Conservation (phyloP, 768 basidiomycete species). For the Tephrocybe sp. region DNA sequence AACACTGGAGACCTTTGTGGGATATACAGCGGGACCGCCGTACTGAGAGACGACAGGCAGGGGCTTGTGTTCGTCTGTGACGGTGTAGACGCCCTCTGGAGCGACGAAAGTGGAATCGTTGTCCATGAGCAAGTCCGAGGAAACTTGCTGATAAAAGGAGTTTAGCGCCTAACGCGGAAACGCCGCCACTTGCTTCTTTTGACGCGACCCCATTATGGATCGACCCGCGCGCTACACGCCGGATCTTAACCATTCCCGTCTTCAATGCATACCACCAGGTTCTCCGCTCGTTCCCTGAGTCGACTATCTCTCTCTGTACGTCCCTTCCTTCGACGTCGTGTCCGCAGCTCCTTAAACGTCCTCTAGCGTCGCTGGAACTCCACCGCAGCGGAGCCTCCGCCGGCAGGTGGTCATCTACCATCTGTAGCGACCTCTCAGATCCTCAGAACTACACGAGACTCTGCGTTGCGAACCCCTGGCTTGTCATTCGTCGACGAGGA, state of each 20-base stretch:
- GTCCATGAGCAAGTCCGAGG: constrained; percentile 50
- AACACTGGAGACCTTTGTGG: constrained; percentile 64
- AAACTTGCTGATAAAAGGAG: neutral
- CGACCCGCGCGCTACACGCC: constrained; percentile 22
- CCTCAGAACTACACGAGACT: constrained; percentile 65
- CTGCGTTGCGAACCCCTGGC: constrained; percentile 71
- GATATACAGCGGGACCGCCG: constrained; percentile 42
- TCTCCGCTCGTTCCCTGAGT: constrained; percentile 24
- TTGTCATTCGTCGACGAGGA: constrained; percentile 72
- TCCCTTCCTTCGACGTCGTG: neutral
- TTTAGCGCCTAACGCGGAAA: constrained; percentile 7
- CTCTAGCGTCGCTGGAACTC: constrained; percentile 49
- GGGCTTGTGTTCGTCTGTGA: constrained; percentile 85
- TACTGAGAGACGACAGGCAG: constrained; percentile 38
- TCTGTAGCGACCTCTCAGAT: constrained; percentile 70
- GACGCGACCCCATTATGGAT: constrained; percentile 19
- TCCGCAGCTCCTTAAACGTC: neutral
- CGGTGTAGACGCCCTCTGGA: constrained; percentile 87
- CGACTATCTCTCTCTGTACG: constrained; percentile 21
- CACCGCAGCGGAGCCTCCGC: constrained; percentile 60
- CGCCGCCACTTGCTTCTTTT: constrained; percentile 11
- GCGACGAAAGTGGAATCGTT: constrained; percentile 85
- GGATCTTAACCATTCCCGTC: constrained; percentile 43
- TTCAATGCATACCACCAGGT: constrained; percentile 38
- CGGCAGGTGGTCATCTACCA: constrained; percentile 76